A percentile compares a stretch with the other conserved stretches of the same genome.
These are phyloP conservation scores for Cyclospora cayetanensis DNA, from an alignment of 169 alveolate genomes.

Conservation along the genomic window DNA sequence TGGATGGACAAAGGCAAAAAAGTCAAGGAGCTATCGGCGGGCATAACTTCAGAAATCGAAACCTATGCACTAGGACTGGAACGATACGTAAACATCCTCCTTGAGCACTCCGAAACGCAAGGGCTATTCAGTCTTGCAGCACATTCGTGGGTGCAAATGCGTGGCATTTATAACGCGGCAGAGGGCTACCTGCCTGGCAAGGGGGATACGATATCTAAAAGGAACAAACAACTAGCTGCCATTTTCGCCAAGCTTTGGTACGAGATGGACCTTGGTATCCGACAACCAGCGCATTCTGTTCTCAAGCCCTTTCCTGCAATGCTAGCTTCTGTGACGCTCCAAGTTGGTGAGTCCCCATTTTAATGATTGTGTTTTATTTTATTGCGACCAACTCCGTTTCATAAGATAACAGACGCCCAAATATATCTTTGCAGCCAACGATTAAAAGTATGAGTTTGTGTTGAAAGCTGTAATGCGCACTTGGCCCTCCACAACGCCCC, in stretches of 20 bases:
- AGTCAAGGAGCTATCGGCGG: not conserved
- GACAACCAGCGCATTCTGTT: not conserved
- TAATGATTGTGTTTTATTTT: not conserved
- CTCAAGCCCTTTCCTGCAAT: conserved; percentile 54
- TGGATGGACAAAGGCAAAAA: not conserved
- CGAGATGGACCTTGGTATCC: not conserved
- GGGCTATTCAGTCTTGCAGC: conserved; percentile 26
- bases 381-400: not conserved
- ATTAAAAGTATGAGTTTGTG: not conserved
- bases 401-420: not conserved
- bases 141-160: conserved; percentile 47
- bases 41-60: not conserved
- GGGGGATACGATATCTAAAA: not conserved
- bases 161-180: conserved; percentile 61
- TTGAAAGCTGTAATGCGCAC: not conserved
- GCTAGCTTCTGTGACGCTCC: conserved; percentile 49
- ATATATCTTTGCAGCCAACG: not conserved
- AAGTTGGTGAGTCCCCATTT: conserved; percentile 24
- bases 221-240: conserved; percentile 17
- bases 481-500: not conserved
- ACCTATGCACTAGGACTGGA: not conserved
- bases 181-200: conserved; percentile 33
- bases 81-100: conserved; percentile 27
- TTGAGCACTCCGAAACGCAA: not conserved
- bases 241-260: conserved; percentile 55